Base-by-base conservation (phyloP, 371 early-diverging fungal genomes). In the Mortierella sp. region DNA sequence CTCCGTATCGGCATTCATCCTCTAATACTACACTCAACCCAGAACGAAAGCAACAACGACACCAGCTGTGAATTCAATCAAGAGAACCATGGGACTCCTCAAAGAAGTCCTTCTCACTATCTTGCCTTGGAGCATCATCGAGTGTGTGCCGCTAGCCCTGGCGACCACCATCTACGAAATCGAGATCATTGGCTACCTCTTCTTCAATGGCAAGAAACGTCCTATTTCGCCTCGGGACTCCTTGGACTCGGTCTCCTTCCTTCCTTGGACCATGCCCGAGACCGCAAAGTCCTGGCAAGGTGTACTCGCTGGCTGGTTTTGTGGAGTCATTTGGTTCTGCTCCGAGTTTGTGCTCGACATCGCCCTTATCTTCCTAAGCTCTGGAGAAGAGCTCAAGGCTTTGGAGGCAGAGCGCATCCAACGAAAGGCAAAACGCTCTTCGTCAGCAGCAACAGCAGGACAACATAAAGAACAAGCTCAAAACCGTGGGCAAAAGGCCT, bases 331-430 rank as follows among this genome's bases (percentile, higher is more conserved):
- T 24, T 72, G 72, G 67, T 52, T 49, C 39, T 34, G 66, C 6
- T 61, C 72, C 6, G 72, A 72, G 34, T 53, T 72, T 21, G 41
- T 49, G 1, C 49, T 72, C 21, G 67, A 72, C 7, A 27, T 66
- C 28, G 37, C 47, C 39, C 48, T 52, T 15, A 56, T 66, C 23
- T 8, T 49, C 4, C 34, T 57, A 4, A 51, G 50, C 23, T 34
- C 37, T 1, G 37, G 14, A 2, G 37, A 34, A 14, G 37, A 34
- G 7, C 37, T 34, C 37, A 7, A 14, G 37, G 14, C 37, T 2
- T 11, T 34, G 37, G 14, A 34, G 37, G 37, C 37, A 14, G 4
- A 34, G 37, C 37, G 37, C 14, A 7, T 34, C 37, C 7, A 34
- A 34, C 37, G 37, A 34, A 14, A 34, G 1, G 14, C 7, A 34